Evolutionary conservation across 2,329 filamentous ascomycete genomes (phyloP).

Genomic region (Monosporascus sp.): DNA sequence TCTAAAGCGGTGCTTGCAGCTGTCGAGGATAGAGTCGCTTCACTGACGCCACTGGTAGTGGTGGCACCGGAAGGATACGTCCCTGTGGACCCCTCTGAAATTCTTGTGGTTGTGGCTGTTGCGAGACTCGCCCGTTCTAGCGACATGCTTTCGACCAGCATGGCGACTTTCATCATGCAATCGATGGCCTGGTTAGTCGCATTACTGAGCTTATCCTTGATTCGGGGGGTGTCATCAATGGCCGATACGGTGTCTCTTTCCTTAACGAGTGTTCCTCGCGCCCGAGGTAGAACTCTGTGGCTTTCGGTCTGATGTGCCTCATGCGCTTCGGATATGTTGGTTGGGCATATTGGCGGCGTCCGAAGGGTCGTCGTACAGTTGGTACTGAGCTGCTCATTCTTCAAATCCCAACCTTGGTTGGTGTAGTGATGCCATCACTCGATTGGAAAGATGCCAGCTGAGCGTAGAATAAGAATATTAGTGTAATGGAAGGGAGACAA

Average conservation of each 20-base stretch:
- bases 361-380: not conserved
- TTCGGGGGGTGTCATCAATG: not conserved
- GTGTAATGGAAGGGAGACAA: not conserved
- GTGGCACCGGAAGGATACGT: not conserved
- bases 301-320: not conserved
- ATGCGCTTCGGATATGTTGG: not conserved
- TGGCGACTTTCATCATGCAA: conserved; percentile 2
- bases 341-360: not conserved
- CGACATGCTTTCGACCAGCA: not conserved
- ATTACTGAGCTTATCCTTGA: conserved; percentile 1
- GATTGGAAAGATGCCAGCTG: not conserved
- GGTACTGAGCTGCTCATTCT: not conserved
- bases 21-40: too few relatives aligned
- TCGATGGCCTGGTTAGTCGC: conserved; percentile 3
- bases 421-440: not conserved
- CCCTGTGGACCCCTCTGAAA: not conserved
- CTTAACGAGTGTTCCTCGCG: not conserved
- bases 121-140: not conserved
- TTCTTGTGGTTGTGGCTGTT: not conserved
- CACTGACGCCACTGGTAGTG: not conserved
- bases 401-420: not conserved
- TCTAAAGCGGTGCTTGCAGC: not conserved
- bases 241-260: not conserved
- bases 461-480: not conserved
- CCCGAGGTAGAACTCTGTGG: not conserved